Evolutionary conservation across 257 asterid species (phyloP).

Genomic region (Capsicum pubescens): DNA sequence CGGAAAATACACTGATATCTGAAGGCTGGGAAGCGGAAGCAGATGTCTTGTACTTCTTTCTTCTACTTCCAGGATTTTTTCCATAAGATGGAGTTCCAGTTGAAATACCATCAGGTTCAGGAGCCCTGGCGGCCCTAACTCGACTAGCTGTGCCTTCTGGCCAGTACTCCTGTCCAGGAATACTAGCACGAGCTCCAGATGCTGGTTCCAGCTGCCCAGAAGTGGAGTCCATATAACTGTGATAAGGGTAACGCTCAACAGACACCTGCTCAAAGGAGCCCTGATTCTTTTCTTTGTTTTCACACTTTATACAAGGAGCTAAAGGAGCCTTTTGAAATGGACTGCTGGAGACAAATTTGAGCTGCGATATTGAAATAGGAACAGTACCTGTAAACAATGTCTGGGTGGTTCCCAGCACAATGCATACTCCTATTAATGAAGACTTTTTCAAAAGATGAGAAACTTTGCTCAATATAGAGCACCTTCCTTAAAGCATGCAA

Average conservation of each 20-base stretch:
- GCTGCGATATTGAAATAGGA: conserved; percentile 32
- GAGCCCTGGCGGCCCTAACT: conserved; percentile 88
- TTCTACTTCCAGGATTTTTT: conserved; percentile 87
- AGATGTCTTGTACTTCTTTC: conserved; percentile 65
- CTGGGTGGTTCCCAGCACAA: conserved; percentile 30
- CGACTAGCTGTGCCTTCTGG: conserved; percentile 90
- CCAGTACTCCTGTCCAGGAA: conserved; percentile 87
- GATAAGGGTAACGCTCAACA: conserved; percentile 80
- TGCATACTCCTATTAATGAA: conserved; percentile 14
- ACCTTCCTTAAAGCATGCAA: neutral
- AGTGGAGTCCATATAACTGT: conserved; percentile 83
- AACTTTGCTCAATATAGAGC: neutral
- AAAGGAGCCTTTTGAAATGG: conserved; percentile 39
- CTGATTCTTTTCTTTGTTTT: conserved; percentile 57
- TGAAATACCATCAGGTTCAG: conserved; percentile 78
- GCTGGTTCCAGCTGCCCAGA: conserved; percentile 96
- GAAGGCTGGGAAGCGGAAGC: conserved; percentile 52
- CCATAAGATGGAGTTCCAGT: conserved; percentile 85
- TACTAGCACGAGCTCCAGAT: conserved; percentile 95
- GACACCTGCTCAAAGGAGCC: conserved; percentile 51
- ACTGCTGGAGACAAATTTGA: conserved; percentile 26
- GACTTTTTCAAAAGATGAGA: neutral
- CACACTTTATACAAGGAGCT: conserved; percentile 68
- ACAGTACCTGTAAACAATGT: conserved; percentile 36
- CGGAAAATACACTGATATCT: conserved; percentile 39